Evolutionary conservation across 345 rosid genomes (phyloP), one percentile per base, ranked within the genome.

Genomic region (Abelmoschus esculentus): DNA sequence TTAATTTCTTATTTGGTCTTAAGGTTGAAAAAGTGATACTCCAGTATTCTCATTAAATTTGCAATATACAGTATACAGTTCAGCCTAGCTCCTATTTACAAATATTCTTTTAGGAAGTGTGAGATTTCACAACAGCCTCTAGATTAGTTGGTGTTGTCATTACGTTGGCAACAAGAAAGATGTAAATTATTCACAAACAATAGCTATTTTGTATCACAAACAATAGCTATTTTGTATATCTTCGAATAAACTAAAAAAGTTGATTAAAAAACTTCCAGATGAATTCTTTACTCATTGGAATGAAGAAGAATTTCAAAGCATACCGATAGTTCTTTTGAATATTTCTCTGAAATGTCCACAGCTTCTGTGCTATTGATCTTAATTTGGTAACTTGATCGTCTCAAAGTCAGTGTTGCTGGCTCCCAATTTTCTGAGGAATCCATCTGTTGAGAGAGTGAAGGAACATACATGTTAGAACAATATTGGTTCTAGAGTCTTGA

Each of bases 371-470:
- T 77, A 18, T 70, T 79, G 61, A 79, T 81, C 82, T 77, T 90
- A 36, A 93, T 85, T 73, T 90, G 92, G 80, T 82, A 90, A 78
- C 81, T 77, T 15, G 93, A 85, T 54, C 75, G 74, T 76, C 71
- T 80, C 84, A 93, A 78, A 29, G 61, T 72, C 29, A 90, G 72
- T 28, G 82, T 81, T 40, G 93, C 83, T 0, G 83, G 81, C 73
- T 80, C 90, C 98, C 97, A 90, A 42, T 81, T 85, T 70, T 90
- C 92, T 32, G 91, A 70, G 75, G 89, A 85, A 78, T 87, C 89
- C 63, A 72, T 80, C 96, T 90, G 82, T 76, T 17, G 13, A 67
- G 62, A 65, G 63, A 70, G 61, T 17, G 2, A n/a, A 5, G 52
- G 47, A 10, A 73, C 66, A 62, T 19, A 44, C 10, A 26, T 29